Conservation (phyloP, 768 basidiomycete genomes). For the Roridomyces roridus region DNA sequence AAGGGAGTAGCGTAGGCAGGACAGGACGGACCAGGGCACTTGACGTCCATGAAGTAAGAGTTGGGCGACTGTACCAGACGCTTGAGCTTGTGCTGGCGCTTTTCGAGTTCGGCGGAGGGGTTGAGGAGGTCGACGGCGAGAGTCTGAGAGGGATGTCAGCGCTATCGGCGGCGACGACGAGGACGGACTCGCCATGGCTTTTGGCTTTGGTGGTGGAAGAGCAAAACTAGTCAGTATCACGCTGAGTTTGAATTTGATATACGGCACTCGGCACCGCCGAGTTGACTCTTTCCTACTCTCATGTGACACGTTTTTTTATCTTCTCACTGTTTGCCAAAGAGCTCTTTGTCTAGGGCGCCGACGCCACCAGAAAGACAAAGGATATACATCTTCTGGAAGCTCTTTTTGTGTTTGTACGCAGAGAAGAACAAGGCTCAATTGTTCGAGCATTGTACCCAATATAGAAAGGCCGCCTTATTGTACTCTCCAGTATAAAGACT, state of each 20-base stretch:
- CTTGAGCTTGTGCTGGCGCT: conserved; percentile 97
- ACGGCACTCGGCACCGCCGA: conserved; percentile 37
- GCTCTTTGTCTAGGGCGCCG: too few relatives aligned
- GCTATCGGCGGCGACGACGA: not conserved
- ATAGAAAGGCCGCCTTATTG: too few relatives aligned
- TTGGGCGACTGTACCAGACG: conserved; percentile 98
- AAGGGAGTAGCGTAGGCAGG: conserved; percentile 22
- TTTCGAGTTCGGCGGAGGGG: conserved; percentile 87
- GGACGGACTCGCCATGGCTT: conserved; percentile 25
- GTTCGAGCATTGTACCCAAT: too few relatives aligned
- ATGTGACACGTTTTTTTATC: too few relatives aligned
- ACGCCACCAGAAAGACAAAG: too few relatives aligned
- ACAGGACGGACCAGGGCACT: conserved; percentile 83
- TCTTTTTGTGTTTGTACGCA: not conserved
- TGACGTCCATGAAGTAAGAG: conserved; percentile 99
- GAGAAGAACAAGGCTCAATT: too few relatives aligned
- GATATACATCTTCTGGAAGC: too few relatives aligned
- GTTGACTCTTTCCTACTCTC: too few relatives aligned
- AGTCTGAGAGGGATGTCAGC: conserved; percentile 56
- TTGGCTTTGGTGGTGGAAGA: conserved; percentile 32
- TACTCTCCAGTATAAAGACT: too few relatives aligned
- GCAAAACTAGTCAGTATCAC: conserved; percentile 19
- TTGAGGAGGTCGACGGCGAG: conserved; percentile 98
- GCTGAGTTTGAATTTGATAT: conserved; percentile 37
- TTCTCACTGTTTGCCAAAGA: too few relatives aligned